Base-by-base conservation (phyloP, 441 rosid species). In the Croton laevigatus region DNA sequence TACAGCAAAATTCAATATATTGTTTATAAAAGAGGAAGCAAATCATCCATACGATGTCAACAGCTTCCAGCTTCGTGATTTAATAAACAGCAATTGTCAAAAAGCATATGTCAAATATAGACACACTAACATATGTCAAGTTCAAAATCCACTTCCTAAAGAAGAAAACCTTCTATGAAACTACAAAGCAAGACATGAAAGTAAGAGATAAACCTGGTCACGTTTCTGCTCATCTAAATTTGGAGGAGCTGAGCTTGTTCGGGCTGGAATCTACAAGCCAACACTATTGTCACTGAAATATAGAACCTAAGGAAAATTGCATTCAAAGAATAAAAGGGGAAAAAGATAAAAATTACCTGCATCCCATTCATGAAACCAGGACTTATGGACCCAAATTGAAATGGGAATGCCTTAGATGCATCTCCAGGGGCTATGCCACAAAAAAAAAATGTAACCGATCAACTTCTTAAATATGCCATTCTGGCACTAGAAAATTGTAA, bases 221-320 rank as follows among this genome's bases (percentile, higher is more conserved):
- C 90, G 85, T 82, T 89, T 90, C 88, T 96, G 98, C 84, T 96
- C 99, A 65, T 93, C 98, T 89, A 96, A 82, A 80, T 93, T 91
- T 17, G 97, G 98, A 72, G 99, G 99, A 65, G 97, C 98, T 65
- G 99, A 96, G 84, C 87, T 89, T 61, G 98, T 96, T 71, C 98
- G 92, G 69, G 99, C 93, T 48, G 97, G 99, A 85, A 93, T 82
- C 99, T 96, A 78, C 46, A 72, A 72, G 48, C 78, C 8, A 70
- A 77, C 22, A 63, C 46, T 70, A 78, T 34, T 64, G 73, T 63
- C 27, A 54, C 60, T 48, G 23, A 75, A 27, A 55, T 12, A 48
- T 19, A 1, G 20, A 57, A 37, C 6, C 54, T 23, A 16, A 40
- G 8, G 65, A 6, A 44, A 57, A 8, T 34, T 17, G 40, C 51